Evolutionary conservation across 768 basidiomycete species (phyloP).

Genomic region (Amanita phalloides): DNA sequence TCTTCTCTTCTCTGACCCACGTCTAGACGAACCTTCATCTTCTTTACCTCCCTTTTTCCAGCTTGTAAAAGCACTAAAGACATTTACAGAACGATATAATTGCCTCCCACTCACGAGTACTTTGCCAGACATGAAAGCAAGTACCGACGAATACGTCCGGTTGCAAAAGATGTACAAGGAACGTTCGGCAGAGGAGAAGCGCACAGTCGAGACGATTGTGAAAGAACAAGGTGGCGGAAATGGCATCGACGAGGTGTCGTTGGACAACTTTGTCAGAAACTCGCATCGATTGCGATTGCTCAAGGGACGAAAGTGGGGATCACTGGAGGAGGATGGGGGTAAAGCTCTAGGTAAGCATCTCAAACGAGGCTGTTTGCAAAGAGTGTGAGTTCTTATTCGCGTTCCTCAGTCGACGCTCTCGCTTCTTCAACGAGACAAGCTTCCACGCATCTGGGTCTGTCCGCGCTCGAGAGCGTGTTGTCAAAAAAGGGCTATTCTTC

Average conservation of each 20-base stretch:
- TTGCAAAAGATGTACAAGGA: constrained; percentile 81
- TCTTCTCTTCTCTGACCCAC: constrained; percentile 52
- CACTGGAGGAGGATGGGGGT: constrained; percentile 33
- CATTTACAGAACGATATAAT: constrained; percentile 45
- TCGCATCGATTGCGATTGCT: constrained; percentile 63
- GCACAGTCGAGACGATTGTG: constrained; percentile 32
- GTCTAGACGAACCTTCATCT: constrained; percentile 18
- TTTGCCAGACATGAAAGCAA: constrained; percentile 94
- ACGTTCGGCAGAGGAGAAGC: constrained; percentile 63
- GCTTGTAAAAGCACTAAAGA: constrained; percentile 62
- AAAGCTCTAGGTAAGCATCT: constrained; percentile 35
- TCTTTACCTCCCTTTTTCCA: constrained; percentile 55
- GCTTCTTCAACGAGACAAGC: constrained; percentile 39
- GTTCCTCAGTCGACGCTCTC: constrained; percentile 28
- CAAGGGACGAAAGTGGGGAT: constrained; percentile 51
- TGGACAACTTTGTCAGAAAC: constrained; percentile 75
- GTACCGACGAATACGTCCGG: constrained; percentile 71
- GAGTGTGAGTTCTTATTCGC: not conserved
- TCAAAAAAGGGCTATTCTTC: constrained; percentile 15
- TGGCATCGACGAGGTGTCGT: constrained; percentile 33
- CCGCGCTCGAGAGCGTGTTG: constrained; percentile 24
- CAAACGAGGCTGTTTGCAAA: not conserved
- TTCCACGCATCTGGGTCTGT: constrained; percentile 65
- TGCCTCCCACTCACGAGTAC: constrained; percentile 78
- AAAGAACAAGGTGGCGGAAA: constrained; percentile 15